Conservation (phyloP, 2,329 filamentous ascomycete species). For the Paraphoma sp. region DNA sequence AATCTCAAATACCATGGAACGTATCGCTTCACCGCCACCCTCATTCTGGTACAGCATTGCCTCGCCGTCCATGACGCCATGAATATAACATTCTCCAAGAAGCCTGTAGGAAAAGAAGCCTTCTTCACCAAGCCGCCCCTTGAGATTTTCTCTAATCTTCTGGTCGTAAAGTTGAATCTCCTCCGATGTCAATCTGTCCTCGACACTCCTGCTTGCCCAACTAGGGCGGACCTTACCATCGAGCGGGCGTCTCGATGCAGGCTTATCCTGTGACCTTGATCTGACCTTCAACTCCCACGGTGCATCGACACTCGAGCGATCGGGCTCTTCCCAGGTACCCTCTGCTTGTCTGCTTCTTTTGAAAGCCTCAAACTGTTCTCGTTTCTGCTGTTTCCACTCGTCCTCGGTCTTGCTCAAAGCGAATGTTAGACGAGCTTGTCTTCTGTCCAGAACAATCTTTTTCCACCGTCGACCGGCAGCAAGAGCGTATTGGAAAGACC, state of each 20-base stretch:
- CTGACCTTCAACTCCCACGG: background rate
- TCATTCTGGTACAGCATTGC: constrained; percentile 20
- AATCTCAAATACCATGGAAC: constrained; percentile 19
- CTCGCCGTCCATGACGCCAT: constrained; percentile 25
- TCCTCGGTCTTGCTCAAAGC: background rate
- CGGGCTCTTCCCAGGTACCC: too few species aligned
- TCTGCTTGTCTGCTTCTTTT: background rate
- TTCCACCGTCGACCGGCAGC: constrained; percentile 1
- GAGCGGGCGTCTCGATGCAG: background rate
- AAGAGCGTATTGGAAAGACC: constrained; percentile 5
- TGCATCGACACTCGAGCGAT: too few species aligned
- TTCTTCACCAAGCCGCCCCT: background rate
- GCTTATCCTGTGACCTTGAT: background rate
- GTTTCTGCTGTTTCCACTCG: background rate
- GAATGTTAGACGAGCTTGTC: background rate
- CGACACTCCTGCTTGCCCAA: background rate
- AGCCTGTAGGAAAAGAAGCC: constrained; percentile 11
- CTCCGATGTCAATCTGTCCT: background rate
- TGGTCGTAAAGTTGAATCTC: background rate
- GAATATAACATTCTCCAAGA: constrained; percentile 24
- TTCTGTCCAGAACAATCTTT: constrained; percentile 1
- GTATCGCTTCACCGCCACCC: constrained; percentile 6
- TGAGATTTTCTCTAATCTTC: background rate
- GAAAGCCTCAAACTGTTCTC: background rate
- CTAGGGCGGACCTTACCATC: background rate